Percentiles rank a stretch among this genome's conserved stretches.
Evolutionary conservation across 176 grass and related monocot genomes (phyloP).

Genomic region (Bolboschoenus planiculmis): DNA sequence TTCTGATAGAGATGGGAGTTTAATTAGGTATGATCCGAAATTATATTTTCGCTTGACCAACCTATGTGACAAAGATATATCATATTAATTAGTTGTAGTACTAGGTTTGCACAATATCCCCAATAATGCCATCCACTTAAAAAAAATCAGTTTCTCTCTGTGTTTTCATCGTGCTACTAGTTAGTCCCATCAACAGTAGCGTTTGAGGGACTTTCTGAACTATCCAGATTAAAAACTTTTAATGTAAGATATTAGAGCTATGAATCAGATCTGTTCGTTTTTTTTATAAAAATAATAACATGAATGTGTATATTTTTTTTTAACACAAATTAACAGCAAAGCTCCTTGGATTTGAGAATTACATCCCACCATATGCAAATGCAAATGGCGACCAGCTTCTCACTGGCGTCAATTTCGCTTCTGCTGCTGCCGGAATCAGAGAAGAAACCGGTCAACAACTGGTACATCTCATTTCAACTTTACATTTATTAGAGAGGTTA

Average conservation of each 20-base stretch:
- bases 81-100: not conserved
- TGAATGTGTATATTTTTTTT: not conserved
- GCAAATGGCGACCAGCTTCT: slow-evolving; percentile 55
- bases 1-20: slow-evolving; percentile 7
- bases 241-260: not conserved
- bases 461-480: slow-evolving; percentile 27
- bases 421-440: slow-evolving; percentile 93
- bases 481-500: not conserved
- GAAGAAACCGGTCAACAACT: slow-evolving; percentile 89
- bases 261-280: not conserved
- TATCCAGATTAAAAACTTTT: not conserved
- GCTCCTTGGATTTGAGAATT: slow-evolving; percentile 71
- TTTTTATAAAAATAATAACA: not conserved
- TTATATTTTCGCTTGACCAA: not conserved
- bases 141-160: not conserved
- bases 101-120: not conserved
- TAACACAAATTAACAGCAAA: slow-evolving; percentile 41
- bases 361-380: slow-evolving; percentile 67
- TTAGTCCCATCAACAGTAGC: not conserved
- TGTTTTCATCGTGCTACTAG: not conserved
- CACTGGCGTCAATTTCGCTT: slow-evolving; percentile 84
- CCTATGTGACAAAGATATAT: not conserved
- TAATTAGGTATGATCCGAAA: not conserved
- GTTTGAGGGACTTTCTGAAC: not conserved
- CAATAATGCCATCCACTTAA: not conserved